A percentile compares a stretch with the other conserved stretches of the same genome.
These are phyloP conservation scores for Aspergillus amoenus DNA, from an alignment of 2,329 filamentous ascomycete genomes.

Conservation along the genomic window DNA sequence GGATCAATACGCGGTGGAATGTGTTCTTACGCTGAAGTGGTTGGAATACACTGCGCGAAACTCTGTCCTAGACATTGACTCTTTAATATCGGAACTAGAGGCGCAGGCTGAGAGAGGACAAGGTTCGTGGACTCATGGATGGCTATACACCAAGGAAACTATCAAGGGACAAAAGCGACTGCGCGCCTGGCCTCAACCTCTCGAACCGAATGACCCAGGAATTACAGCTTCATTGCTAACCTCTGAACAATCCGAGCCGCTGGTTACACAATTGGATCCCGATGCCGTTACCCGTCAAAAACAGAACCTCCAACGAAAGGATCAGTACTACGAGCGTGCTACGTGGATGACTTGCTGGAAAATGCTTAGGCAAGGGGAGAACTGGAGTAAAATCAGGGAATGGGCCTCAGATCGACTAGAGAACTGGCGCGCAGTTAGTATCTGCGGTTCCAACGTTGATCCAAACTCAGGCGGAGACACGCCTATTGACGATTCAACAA, in stretches of 20 bases:
- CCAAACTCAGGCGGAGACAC: slow-evolving; percentile 26
- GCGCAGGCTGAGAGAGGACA: slow-evolving; percentile 70
- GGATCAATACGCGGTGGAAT: slow-evolving; percentile 73
- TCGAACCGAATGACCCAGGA: slow-evolving; percentile 62
- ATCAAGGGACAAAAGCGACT: slow-evolving; percentile 89
- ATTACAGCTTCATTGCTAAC: slow-evolving; percentile 58
- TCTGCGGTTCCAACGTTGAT: slow-evolving; percentile 60
- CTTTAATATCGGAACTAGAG: slow-evolving; percentile 73
- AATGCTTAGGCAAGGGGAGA: slow-evolving; percentile 81
- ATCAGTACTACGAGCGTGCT: slow-evolving; percentile 83
- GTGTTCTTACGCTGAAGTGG: slow-evolving; percentile 80
- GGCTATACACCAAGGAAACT: slow-evolving; percentile 84
- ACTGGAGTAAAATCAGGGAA: slow-evolving; percentile 70
- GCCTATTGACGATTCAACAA: slow-evolving; percentile 36
- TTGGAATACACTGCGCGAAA: slow-evolving; percentile 72
- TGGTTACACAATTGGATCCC: slow-evolving; percentile 88
- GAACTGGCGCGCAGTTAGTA: slow-evolving; percentile 80
- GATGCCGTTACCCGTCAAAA: slow-evolving; percentile 82
- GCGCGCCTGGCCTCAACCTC: slow-evolving; percentile 63
- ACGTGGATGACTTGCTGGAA: slow-evolving; percentile 96
- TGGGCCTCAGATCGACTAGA: slow-evolving; percentile 87
- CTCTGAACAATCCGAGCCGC: slow-evolving; percentile 58
- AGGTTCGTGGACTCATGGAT: slow-evolving; percentile 81
- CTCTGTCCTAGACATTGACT: slow-evolving; percentile 69
- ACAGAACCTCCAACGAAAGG: slow-evolving; percentile 73